A percentile compares a stretch with the other conserved stretches of the same genome.
phyloP scores from a whole-genome alignment of 768 basidiomycete species.

The Paxillus rubicundulus region DNA sequence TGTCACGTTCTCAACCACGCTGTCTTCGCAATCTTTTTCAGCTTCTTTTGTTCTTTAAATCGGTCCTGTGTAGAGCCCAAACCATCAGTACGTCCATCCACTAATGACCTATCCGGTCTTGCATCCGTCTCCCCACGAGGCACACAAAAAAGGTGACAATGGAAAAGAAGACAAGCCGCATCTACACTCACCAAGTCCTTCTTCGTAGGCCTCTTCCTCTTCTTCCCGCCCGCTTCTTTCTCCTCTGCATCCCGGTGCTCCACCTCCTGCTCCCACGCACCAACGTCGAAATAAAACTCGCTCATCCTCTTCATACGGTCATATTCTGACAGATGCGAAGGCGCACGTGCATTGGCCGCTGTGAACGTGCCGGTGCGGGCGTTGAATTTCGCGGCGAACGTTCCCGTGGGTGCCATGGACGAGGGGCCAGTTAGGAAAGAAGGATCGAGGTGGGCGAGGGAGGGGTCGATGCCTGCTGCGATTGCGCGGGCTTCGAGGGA shows the following conservation, averaged over 20 bases:
- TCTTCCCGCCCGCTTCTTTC: slow-evolving; percentile 59
- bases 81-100: slow-evolving; percentile 27
- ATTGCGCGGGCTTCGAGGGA: slow-evolving; percentile 68
- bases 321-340: slow-evolving; percentile 74
- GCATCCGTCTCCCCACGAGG: slow-evolving; percentile 18
- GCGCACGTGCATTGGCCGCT: slow-evolving; percentile 62
- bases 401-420: slow-evolving; percentile 38
- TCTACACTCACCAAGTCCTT: slow-evolving; percentile 69
- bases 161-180: slow-evolving; percentile 8
- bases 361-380: slow-evolving; percentile 79
- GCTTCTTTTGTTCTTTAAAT: slow-evolving; percentile 77
- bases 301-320: slow-evolving; percentile 81
- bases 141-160: slow-evolving; percentile 16
- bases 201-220: slow-evolving; percentile 76
- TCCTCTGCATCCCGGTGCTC: slow-evolving; percentile 45
- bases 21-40: slow-evolving; percentile 85
- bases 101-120: slow-evolving; percentile 16
- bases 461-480: slow-evolving; percentile 81
- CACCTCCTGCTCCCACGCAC: slow-evolving; percentile 73
- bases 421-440: slow-evolving; percentile 44
- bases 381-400: slow-evolving; percentile 71
- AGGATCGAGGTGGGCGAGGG: slow-evolving; percentile 78
- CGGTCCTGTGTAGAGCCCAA: slow-evolving; percentile 54
- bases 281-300: slow-evolving; percentile 83
- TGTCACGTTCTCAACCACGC: slow-evolving; percentile 72